Base-by-base conservation (phyloP, 257 asterid species). In the Nemophila menziesii region DNA sequence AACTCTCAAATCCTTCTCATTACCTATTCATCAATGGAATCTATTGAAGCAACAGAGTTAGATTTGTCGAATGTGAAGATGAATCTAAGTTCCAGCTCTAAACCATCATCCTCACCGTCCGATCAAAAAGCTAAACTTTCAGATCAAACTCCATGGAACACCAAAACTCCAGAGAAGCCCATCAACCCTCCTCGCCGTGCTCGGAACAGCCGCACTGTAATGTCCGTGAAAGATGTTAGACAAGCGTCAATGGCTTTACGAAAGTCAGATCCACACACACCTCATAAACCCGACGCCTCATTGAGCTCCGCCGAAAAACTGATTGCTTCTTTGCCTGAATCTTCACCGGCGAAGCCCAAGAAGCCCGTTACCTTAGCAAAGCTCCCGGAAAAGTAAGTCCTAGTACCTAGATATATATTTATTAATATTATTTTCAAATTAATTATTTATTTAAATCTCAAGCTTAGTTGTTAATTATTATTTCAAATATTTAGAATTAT, bases 301-400 rank as follows among this genome's bases (percentile, higher is more conserved):
- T 2, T 50, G 55, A 54, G 15, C 22, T 16, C 56, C 10, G 63
- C 60, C 20, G 16, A 17, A 1, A 67, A 49, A 33, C 18, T 20
- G 46, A 46, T 60, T 5, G 23, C 48, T 3, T 11, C 27, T 12
- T 37, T 20, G 63, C 50, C 55, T 24, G 51, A 47, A 43, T 53
- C 70, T 26, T 38, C 64, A 2, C 56, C 47, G 12, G 11, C 44
- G 16, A 57, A 63, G 58, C 22, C 43, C 46, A 73, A 67, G 65
- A 72, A 63, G 66, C 22, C 44, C 20, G 43, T 61, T 20, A 38
- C 23, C 0, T 65, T 55, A 23, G 27, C 57, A 15, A 60, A 55
- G 64, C 79, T 82, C 8, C 94, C 93, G 14, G 93, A 73, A 55
- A 82, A 75, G 97, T 82, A 60, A 74, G 77, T 46, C 6, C 14